Conservation (phyloP, 768 basidiomycete species). For the Trametes villosa region DNA sequence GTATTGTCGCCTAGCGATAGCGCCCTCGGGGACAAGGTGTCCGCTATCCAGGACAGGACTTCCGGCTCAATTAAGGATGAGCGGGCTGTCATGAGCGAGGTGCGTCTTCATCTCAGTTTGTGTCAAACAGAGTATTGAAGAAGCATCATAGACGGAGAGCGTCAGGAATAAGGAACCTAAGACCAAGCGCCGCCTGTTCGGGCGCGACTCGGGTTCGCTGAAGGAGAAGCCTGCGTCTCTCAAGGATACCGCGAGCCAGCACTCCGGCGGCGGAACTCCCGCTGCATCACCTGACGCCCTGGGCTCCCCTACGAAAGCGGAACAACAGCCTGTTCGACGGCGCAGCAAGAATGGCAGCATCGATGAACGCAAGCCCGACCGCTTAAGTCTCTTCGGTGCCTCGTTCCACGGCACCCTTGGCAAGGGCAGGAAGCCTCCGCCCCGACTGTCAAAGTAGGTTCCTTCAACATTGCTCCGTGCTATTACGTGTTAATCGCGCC, state of each 20-base stretch:
- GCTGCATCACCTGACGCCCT: conserved; percentile 13
- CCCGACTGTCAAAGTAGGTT: conserved; percentile 67
- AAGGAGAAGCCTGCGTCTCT: conserved; percentile 36
- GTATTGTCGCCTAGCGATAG: conserved; percentile 66
- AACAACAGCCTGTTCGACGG: conserved; percentile 30
- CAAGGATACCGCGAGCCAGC: conserved; percentile 32
- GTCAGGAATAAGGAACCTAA: conserved; percentile 39
- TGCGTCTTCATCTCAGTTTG: conserved; percentile 38
- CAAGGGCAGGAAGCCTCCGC: conserved; percentile 82
- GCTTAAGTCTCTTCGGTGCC: conserved; percentile 84
- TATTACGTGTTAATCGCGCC: conserved; percentile 6
- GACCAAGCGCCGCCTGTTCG: conserved; percentile 61
- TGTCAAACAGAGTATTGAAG: background rate
- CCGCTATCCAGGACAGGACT: conserved; percentile 33
- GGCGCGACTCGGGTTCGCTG: conserved; percentile 48
- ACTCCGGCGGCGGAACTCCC: conserved; percentile 31
- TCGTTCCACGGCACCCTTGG: conserved; percentile 63
- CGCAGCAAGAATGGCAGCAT: conserved; percentile 55
- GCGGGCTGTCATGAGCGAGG: conserved; percentile 68
- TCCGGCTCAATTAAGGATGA: conserved; percentile 53
- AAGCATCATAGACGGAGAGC: conserved; percentile 42
- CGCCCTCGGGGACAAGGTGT: conserved; percentile 51
- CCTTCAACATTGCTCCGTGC: conserved; percentile 6
- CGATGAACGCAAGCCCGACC: conserved; percentile 56
- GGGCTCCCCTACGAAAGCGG: conserved; percentile 14